A percentile compares a stretch with the other conserved stretches of the same genome.
These are phyloP conservation scores for Senna siamea DNA, from an alignment of 306 rosid species.

Conservation along the genomic window DNA sequence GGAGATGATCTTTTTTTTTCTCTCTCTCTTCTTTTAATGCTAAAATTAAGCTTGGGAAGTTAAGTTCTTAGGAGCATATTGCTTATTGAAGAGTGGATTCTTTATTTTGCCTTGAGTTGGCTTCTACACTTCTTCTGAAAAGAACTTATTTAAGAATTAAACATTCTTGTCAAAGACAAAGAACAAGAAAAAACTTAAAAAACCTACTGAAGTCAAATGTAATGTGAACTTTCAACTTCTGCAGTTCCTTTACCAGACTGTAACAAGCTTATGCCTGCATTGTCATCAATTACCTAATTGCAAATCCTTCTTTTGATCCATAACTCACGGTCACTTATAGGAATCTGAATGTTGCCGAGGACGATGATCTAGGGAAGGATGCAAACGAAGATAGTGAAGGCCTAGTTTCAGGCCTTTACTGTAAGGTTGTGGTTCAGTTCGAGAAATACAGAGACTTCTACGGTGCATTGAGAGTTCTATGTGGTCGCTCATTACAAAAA, in stretches of 20 bases:
- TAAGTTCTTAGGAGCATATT: not conserved
- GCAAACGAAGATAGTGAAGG: slow-evolving; percentile 58
- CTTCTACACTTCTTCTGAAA: not conserved
- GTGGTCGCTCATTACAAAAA: slow-evolving; percentile 89
- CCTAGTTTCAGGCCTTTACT: slow-evolving; percentile 82
- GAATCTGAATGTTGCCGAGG: slow-evolving; percentile 91
- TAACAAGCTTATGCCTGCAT: not conserved
- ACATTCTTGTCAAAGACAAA: no score
- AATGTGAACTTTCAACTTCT: not conserved
- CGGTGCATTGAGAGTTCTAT: slow-evolving; percentile 71
- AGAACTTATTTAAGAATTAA: no score
- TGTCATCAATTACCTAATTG: slow-evolving; percentile 26
- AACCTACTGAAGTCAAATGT: not conserved
- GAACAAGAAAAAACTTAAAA: not conserved
- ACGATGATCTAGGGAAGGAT: slow-evolving; percentile 70
- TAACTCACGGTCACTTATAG: slow-evolving; percentile 48
- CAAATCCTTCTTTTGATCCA: slow-evolving; percentile 32
- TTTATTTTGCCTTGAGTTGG: not conserved
- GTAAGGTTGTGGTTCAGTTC: slow-evolving; percentile 91
- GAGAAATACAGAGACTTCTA: slow-evolving; percentile 76
- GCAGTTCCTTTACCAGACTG: not conserved
- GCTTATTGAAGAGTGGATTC: not conserved
- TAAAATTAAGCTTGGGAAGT: no score
- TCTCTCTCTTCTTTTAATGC: no score
- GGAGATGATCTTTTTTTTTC: not conserved